Conservation (phyloP, 441 rosid species). For the Kokia cookei region DNA sequence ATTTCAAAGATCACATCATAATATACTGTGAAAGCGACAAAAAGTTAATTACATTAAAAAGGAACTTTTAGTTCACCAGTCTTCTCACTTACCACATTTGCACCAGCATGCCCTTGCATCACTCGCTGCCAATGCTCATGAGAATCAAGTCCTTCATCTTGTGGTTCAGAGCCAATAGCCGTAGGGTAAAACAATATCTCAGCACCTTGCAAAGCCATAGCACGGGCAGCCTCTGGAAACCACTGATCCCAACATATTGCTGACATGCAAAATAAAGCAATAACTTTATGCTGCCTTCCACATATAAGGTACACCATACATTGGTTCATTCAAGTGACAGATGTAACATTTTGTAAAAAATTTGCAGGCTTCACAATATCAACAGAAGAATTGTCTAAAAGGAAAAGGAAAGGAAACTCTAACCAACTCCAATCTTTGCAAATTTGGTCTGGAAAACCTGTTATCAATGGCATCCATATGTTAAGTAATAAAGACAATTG, state of each 20-base stretch:
- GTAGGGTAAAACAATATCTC: conserved; percentile 88
- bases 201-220: conserved; percentile 85
- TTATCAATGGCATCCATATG: conserved; percentile 12
- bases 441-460: conserved; percentile 88
- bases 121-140: conserved; percentile 87
- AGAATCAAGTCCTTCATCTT: conserved; percentile 85
- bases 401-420: conserved; percentile 13
- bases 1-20: background rate
- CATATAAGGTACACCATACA: background rate
- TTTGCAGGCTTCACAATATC: background rate
- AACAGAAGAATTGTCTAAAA: background rate
- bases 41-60: conserved; percentile 1
- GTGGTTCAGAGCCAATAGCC: conserved; percentile 95
- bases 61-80: background rate
- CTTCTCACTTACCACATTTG: conserved; percentile 60
- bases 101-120: conserved; percentile 98
- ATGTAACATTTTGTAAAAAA: background rate
- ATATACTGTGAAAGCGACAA: background rate
- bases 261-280: conserved; percentile 20
- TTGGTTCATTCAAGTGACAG: background rate
- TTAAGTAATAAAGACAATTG: conserved; percentile 5
- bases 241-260: conserved; percentile 97
- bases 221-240: conserved; percentile 94
- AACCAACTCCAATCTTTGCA: conserved; percentile 91
- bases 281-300: background rate